A percentile compares a stretch with the other conserved stretches of the same genome.
Conservation (phyloP, 2,329 filamentous ascomycete genomes). For the Sarocladiaceae sp. region DNA sequence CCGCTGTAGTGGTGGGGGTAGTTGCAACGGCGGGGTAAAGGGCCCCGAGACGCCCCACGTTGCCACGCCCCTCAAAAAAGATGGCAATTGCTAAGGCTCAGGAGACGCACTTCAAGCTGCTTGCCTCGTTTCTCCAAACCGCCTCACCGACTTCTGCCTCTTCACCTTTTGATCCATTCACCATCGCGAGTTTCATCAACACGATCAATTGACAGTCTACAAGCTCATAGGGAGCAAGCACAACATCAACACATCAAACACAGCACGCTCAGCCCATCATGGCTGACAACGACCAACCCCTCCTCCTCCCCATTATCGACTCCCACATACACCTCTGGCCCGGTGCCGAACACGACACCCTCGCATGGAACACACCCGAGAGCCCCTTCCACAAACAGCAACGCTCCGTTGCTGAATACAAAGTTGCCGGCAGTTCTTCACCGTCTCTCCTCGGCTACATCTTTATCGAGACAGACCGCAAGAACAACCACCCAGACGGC, state of each 20-base stretch:
- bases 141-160: slow-evolving; percentile 1
- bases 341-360: slow-evolving; percentile 56
- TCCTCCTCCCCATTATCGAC: slow-evolving; percentile 67
- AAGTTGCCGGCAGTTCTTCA: slow-evolving; percentile 33
- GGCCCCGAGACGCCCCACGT: too few species aligned
- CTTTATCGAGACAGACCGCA: slow-evolving; percentile 79
- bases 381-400: slow-evolving; percentile 52
- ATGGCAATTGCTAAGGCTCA: neutral
- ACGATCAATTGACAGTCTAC: too few species aligned
- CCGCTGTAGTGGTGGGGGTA: neutral
- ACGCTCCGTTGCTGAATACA: slow-evolving; percentile 59
- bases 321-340: slow-evolving; percentile 91
- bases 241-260: too few species aligned
- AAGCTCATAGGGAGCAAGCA: too few species aligned
- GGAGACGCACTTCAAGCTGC: neutral
- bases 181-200: neutral
- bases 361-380: slow-evolving; percentile 64
- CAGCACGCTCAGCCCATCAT: too few species aligned
- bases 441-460: slow-evolving; percentile 63
- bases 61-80: neutral
- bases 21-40: slow-evolving; percentile 7
- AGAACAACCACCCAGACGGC: slow-evolving; percentile 49
- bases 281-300: slow-evolving; percentile 32
- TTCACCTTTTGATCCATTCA: neutral
- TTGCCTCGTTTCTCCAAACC: neutral